Evolutionary conservation across 306 rosid species (phyloP), one percentile per base, ranked within the genome.

Genomic region (Crotalaria pallida): DNA sequence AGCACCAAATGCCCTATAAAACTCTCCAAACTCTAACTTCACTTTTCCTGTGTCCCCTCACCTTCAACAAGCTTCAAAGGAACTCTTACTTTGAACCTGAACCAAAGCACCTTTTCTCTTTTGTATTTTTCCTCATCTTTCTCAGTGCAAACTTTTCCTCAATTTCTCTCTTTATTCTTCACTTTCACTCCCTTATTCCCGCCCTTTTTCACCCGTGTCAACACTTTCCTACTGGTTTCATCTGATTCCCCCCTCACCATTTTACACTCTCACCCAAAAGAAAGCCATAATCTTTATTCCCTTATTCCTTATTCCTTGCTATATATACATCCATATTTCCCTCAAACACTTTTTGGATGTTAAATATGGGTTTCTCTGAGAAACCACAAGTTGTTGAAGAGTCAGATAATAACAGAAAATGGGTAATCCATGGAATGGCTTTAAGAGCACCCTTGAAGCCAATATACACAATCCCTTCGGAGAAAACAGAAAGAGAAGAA

Each of bases 371-470:
- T 24, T 68, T 86, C 72, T 75, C 92, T 0, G 86, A 83, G 81
- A 82, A 87, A 26, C 45, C 71, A 40, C 83, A 76, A 34, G 74
- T 70, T 34, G 90, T 77, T 15, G 60, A 67, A 69, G 77, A 68
- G 21, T 66, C 82, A 19, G 51, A 87, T 19, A 92, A 84, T 12
- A 50, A 64, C 17, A 76, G 78, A 68, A 90, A 87, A 73, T 85
- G 97, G 96, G 88, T 78, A 44, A 76, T 91, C 19, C 83, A 88
- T 27, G 97, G 89, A 72, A 87, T 88, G 33, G 62, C 84, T 6
- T 63, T 80, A 17, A 84, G 88, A 22, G 58, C 84, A 10, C 96
- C 96, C 9, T 73, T 93, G 56, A 80, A 87, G 84, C 90, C 90
- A 0, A 75, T 93, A 59, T 81, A 67, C 27, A 85, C 92, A 7